A percentile compares a stretch with the other conserved stretches of the same genome.
These are phyloP conservation scores for Sorghum bicolor DNA, from an alignment of 176 grass and related monocot genomes.

Conservation along the genomic window Sorghum_bicolor_NCBIv3 NC_012870.2:69328001-69328500, in stretches of 20 bases:
- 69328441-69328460: no score
- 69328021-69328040: not conserved
- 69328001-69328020: not conserved
- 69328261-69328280: not conserved
- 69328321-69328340: not conserved
- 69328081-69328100: constrained; percentile 13
- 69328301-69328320: not conserved
- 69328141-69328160: not conserved
- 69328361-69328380: constrained; percentile 12
- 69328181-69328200: constrained; percentile 16
- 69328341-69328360: not conserved
- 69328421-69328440: no score
- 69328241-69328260: not conserved
- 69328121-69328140: constrained; percentile 4
- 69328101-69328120: constrained; percentile 42
- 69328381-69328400: not conserved
- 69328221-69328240: not conserved
- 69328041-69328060: constrained; percentile 10
- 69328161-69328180: not conserved
- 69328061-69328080: constrained; percentile 39
- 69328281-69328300: not conserved
- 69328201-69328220: not conserved
- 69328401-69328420: not conserved
- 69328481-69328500: not conserved
- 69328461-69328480: not conserved